These are phyloP conservation scores for Solioccasus polychromus DNA, from an alignment of 768 basidiomycete species.

Conservation along the genomic window DNA sequence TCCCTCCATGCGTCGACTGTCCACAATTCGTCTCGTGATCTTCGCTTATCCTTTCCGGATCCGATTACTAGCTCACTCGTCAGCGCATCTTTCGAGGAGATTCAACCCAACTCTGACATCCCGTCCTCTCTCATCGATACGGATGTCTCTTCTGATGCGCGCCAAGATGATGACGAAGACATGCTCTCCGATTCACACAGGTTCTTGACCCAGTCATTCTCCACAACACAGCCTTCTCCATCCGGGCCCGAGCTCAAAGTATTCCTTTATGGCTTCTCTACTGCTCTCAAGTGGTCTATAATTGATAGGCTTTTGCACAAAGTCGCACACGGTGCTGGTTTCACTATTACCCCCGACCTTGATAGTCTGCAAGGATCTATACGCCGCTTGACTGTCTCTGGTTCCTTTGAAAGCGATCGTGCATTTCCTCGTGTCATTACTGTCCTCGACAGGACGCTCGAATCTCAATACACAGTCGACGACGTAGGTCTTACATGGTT, in stretches of 20 bases:
- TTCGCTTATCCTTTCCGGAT: conserved; percentile 81
- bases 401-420: conserved; percentile 22
- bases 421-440: conserved; percentile 34
- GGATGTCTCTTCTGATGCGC: conserved; percentile 14
- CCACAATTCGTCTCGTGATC: conserved; percentile 66
- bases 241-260: conserved; percentile 51
- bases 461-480: conserved; percentile 12
- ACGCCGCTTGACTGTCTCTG: conserved; percentile 25
- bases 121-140: conserved; percentile 18
- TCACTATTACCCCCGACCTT: conserved; percentile 24
- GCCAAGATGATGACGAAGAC: conserved; percentile 33
- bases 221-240: conserved; percentile 22
- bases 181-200: conserved; percentile 17
- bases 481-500: conserved; percentile 29
- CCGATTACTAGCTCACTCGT: conserved; percentile 68
- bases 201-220: conserved; percentile 31
- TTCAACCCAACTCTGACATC: conserved; percentile 40
- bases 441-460: conserved; percentile 37
- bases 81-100: conserved; percentile 55
- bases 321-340: conserved; percentile 38
- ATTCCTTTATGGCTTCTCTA: conserved; percentile 63
- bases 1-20: conserved; percentile 51
- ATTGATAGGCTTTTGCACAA: conserved; percentile 59
- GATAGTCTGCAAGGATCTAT: conserved; percentile 21
- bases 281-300: conserved; percentile 59